phyloP scores from a whole-genome alignment of 2,329 filamentous ascomycete species.

The Neofusicoccum laricinum region DNA sequence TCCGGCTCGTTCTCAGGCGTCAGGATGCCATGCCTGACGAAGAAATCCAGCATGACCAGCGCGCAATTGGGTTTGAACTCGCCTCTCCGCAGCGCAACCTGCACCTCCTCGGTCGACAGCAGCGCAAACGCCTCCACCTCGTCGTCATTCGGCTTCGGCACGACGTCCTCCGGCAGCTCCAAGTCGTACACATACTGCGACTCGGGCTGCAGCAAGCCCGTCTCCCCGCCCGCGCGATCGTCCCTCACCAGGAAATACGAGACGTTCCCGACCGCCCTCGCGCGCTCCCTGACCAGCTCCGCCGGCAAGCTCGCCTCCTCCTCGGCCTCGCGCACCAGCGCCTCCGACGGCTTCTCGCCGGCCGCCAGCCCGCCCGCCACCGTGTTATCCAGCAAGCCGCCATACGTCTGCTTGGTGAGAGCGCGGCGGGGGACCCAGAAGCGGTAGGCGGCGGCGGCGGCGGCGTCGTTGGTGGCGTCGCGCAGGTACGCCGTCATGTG shows the following conservation, averaged over 20 bases:
- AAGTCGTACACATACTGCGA: conserved; percentile 90
- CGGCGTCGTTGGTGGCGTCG: too few species aligned
- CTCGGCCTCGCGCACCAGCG: conserved; percentile 77
- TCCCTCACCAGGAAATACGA: conserved; percentile 84
- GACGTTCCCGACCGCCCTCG: conserved; percentile 64
- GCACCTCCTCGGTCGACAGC: conserved; percentile 72
- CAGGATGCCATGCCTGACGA: conserved; percentile 78
- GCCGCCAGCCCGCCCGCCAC: conserved; percentile 84
- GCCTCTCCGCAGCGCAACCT: conserved; percentile 64
- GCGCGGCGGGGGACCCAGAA: conserved; percentile 84
- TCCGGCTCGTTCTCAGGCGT: conserved; percentile 75
- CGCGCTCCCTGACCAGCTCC: conserved; percentile 60
- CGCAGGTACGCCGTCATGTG: conserved; percentile 42
- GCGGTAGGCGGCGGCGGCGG: conserved; percentile 55
- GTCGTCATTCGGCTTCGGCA: conserved; percentile 75
- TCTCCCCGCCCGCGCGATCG: conserved; percentile 73
- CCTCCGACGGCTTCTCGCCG: conserved; percentile 76
- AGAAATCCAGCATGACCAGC: conserved; percentile 81
- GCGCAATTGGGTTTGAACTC: conserved; percentile 94
- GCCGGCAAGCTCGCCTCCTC: conserved; percentile 85
- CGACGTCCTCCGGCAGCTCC: conserved; percentile 65
- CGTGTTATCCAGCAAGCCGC: conserved; percentile 90
- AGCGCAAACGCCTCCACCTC: conserved; percentile 86
- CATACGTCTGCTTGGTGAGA: conserved; percentile 78
- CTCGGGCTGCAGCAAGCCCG: conserved; percentile 81